phyloP scores from a whole-genome alignment of 2,329 filamentous ascomycete genomes.

The Parasarocladium wereldwijsianum region DNA sequence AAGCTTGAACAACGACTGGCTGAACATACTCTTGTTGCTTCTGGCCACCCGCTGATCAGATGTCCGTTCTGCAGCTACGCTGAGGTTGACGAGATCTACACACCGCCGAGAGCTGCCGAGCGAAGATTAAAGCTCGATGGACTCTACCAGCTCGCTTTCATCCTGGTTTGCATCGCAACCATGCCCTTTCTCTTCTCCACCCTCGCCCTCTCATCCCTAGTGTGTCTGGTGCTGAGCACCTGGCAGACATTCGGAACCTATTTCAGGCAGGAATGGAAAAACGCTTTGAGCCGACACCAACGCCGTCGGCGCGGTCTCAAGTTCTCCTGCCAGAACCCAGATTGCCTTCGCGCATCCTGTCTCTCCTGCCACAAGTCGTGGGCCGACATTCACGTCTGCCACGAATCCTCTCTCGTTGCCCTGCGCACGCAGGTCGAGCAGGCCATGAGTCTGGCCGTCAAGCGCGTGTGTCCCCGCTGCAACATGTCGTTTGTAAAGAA shows the following conservation, averaged over 20 bases:
- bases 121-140: constrained; percentile 42
- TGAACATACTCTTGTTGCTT: constrained; percentile 59
- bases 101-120: constrained; percentile 36
- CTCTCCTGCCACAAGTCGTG: constrained; percentile 70
- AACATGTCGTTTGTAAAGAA: constrained; percentile 86
- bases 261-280: constrained; percentile 32
- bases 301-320: constrained; percentile 58
- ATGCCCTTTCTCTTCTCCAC: constrained; percentile 42
- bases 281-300: constrained; percentile 51
- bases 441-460: constrained; percentile 85
- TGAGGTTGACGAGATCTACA: constrained; percentile 67
- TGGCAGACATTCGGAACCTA: constrained; percentile 25
- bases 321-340: constrained; percentile 60
- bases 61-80: constrained; percentile 90
- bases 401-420: constrained; percentile 68
- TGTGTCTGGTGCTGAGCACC: constrained; percentile 28
- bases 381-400: constrained; percentile 80
- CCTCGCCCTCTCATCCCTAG: constrained; percentile 29
- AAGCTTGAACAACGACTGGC: constrained; percentile 70
- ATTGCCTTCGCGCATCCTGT: constrained; percentile 60
- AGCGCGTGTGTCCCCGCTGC: constrained; percentile 86
- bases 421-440: constrained; percentile 83
- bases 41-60: constrained; percentile 58
- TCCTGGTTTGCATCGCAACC: constrained; percentile 36
- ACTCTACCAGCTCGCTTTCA: constrained; percentile 30